Base-by-base conservation (phyloP, 768 basidiomycete species). In the Crepidotus variabilis region DNA sequence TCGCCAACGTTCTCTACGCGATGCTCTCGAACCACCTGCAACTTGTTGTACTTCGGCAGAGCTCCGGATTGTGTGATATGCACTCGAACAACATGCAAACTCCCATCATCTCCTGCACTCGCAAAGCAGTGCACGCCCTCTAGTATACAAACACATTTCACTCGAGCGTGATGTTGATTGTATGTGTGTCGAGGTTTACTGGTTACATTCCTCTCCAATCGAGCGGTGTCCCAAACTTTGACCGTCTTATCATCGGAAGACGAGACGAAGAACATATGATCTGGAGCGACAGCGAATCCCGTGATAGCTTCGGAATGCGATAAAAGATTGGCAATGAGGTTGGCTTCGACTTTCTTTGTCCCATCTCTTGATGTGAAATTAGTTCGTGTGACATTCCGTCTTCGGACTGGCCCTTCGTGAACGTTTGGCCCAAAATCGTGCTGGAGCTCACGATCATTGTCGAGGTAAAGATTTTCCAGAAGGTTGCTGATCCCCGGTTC, bases 171-270 rank as follows among this genome's bases (percentile, higher is more conserved):
- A 48, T 78, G 77, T 55, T 78, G 77, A 10, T 71, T 69, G 66
- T 88, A 87, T 1, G 86, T 87, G 65, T 88, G 80, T 60, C 88
- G 68, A 54, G 84, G 85, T 74, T 92, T 92, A 67, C 89, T 88
- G 20, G 94, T 92, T 16, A 97, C 92, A 69, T 94, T 98, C 55
- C 95, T 81, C 67, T 98, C 96, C 47, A 98, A 77, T n/a, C 94
- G 79, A 7, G 92, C 90, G 1, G 94, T 89, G 61, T 93, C 90
- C 94, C 94, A 97, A 43, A 91, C 79, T 69, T 94, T 95, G 65
- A 95, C 86, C 0, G 91, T 94, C 74, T 91, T 92, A 70, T 98
- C 96, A 59, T 98, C 87, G 0, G 94, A 96, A 35, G 90, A 86
- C 0, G 96, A 92, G 2, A 95, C 86, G 61, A 99, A 98, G 77